A percentile compares a stretch with the other conserved stretches of the same genome.
phyloP scores from a whole-genome alignment of 495 filamentous ascomycete species.

The Trichocladium uniseriatum region DNA sequence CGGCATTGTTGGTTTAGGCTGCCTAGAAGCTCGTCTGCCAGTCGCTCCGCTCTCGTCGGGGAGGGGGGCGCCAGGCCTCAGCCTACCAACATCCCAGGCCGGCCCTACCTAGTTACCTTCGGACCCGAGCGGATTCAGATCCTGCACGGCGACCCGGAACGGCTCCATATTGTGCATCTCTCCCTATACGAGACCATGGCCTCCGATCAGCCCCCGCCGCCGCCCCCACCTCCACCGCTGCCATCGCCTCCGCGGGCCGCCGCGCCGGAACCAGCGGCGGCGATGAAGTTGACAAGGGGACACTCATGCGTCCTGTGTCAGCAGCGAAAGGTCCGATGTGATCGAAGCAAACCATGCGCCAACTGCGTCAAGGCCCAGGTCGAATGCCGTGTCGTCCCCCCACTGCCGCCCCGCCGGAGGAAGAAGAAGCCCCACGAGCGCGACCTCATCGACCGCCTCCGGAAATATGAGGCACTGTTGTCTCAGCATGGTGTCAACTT shows the following conservation, averaged over 20 bases:
- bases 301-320: conserved; percentile 59
- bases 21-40: no score
- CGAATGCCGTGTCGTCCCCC: conserved; percentile 52
- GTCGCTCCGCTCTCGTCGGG: neutral
- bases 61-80: conserved; percentile 1
- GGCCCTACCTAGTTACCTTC: conserved; percentile 1
- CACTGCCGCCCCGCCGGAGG: conserved; percentile 48
- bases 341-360: conserved; percentile 54
- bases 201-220: conserved; percentile 24
- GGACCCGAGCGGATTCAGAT: conserved; percentile 19
- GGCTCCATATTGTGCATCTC: neutral
- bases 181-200: conserved; percentile 15
- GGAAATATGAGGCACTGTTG: conserved; percentile 46
- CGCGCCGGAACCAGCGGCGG: conserved; percentile 28
- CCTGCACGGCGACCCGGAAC: conserved; percentile 1
- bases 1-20: no score
- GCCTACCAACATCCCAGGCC: no score
- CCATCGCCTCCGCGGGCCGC: conserved; percentile 26
- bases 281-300: conserved; percentile 42
- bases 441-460: conserved; percentile 43
- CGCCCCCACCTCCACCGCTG: conserved; percentile 27
- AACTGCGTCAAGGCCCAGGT: conserved; percentile 54
- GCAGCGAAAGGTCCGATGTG: conserved; percentile 59
- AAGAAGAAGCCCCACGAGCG: conserved; percentile 48
- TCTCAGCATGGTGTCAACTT: conserved; percentile 43